Percentiles rank a stretch among this genome's conserved stretches.
Conservation (phyloP, 345 rosid genomes). For the Hibiscus syriacus region DNA sequence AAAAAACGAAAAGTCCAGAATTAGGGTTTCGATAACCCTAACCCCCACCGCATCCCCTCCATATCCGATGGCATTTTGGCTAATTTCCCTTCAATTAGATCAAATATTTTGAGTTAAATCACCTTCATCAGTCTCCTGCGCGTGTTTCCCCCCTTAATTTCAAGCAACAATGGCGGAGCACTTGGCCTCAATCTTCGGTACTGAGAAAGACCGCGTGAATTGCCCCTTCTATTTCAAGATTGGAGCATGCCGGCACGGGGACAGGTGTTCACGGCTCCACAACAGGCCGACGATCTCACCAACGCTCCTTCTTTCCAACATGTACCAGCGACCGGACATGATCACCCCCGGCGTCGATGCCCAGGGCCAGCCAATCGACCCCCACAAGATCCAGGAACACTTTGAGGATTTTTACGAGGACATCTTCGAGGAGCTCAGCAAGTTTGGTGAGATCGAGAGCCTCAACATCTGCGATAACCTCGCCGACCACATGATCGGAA, state of each 20-base stretch:
- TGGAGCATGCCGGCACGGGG: neutral
- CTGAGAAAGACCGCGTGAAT: neutral
- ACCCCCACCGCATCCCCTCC: neutral
- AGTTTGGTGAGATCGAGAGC: conserved; percentile 80
- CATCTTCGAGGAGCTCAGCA: conserved; percentile 70
- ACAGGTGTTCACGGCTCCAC: neutral
- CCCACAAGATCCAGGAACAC: conserved; percentile 66
- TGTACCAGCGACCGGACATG: neutral
- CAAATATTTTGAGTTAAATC: neutral
- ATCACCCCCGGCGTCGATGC: conserved; percentile 25
- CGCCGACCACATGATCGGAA: conserved; percentile 89
- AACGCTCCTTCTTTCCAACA: neutral
- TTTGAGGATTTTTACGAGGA: conserved; percentile 86
- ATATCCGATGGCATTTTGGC: neutral
- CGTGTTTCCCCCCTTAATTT: neutral
- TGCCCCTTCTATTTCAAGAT: neutral
- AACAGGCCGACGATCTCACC: neutral
- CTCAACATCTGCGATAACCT: conserved; percentile 85
- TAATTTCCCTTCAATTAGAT: neutral
- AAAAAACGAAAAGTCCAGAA: neutral
- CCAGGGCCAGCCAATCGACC: conserved; percentile 65
- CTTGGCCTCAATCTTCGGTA: neutral
- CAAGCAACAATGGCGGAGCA: neutral
- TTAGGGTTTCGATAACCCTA: conserved; percentile 5
- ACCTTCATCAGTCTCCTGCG: neutral